Evolutionary conservation across 352 stramenopile genomes (phyloP).

Genomic region (Phytophthora podocarpi): DNA sequence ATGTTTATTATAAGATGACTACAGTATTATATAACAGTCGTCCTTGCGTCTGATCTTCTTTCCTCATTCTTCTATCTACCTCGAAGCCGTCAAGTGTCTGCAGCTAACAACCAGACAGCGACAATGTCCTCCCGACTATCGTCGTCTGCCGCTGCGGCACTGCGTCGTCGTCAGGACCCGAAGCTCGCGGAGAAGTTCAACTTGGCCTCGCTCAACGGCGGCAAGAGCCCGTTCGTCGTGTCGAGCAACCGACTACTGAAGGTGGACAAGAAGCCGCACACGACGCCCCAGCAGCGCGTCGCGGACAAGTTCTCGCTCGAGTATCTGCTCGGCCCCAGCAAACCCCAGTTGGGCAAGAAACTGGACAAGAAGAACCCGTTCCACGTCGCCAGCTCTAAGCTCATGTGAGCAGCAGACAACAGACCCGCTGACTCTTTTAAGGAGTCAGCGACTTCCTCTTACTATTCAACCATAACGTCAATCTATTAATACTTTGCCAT

Average conservation of each 20-base stretch:
- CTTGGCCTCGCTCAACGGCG: conserved; percentile 62
- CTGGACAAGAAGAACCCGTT: conserved; percentile 47
- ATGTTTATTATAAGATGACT: no score
- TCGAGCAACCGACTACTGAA: conserved; percentile 62
- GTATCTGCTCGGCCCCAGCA: conserved; percentile 51
- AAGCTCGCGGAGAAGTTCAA: conserved; percentile 69
- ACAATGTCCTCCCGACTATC: conserved; percentile 27
- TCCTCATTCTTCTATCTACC: conserved; percentile 11
- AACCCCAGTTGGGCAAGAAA: conserved; percentile 24
- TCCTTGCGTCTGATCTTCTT: conserved; percentile 1
- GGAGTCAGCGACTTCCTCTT: no score
- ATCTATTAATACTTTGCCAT: no score
- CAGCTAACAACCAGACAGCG: not conserved
- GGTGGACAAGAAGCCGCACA: conserved; percentile 29
- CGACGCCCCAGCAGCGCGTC: conserved; percentile 37
- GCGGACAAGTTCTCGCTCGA: conserved; percentile 72
- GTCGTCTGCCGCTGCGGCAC: conserved; percentile 3
- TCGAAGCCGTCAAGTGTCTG: not conserved
- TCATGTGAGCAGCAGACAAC: conserved; percentile 47
- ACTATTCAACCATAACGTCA: no score
- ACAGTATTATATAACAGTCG: conserved; percentile 6
- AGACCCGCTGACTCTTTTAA: not conserved
- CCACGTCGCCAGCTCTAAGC: conserved; percentile 57
- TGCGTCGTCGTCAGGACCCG: conserved; percentile 31
- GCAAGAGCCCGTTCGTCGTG: conserved; percentile 74